Evolutionary conservation across 2,329 filamentous ascomycete genomes (phyloP).

Genomic region (Trichophyton verrucosum): DNA sequence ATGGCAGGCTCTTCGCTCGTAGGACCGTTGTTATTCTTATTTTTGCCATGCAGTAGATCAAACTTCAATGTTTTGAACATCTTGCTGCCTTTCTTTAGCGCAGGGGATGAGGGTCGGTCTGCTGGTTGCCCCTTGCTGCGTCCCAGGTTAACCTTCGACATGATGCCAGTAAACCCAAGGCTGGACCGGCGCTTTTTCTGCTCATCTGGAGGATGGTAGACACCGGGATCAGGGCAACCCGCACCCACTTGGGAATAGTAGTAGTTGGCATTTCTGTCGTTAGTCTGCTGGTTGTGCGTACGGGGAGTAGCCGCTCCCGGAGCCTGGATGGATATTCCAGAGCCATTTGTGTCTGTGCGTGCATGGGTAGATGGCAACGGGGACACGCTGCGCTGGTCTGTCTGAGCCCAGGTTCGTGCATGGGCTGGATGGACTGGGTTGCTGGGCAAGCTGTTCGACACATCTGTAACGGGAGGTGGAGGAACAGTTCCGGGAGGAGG

Average conservation of each 20-base stretch:
- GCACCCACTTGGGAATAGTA: background rate
- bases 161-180: background rate
- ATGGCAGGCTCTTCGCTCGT: background rate
- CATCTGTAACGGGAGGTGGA: background rate
- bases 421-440: background rate
- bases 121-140: background rate
- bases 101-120: background rate
- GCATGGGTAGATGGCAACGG: background rate
- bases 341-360: background rate
- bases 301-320: background rate
- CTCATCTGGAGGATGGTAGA: background rate
- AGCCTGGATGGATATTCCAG: background rate
- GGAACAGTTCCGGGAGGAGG: background rate
- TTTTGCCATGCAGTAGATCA: background rate
- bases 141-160: slow-evolving; percentile 1
- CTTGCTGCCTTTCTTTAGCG: background rate
- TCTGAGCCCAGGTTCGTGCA: background rate
- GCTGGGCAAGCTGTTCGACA: background rate
- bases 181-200: slow-evolving; percentile 1
- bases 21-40: background rate
- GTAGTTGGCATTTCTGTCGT: background rate
- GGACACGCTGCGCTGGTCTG: background rate
- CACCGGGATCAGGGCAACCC: background rate
- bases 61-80: background rate
- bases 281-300: background rate